Conservation (phyloP, 1,284 basidiomycete genomes). For the Ceratobasidium sp. region DNA sequence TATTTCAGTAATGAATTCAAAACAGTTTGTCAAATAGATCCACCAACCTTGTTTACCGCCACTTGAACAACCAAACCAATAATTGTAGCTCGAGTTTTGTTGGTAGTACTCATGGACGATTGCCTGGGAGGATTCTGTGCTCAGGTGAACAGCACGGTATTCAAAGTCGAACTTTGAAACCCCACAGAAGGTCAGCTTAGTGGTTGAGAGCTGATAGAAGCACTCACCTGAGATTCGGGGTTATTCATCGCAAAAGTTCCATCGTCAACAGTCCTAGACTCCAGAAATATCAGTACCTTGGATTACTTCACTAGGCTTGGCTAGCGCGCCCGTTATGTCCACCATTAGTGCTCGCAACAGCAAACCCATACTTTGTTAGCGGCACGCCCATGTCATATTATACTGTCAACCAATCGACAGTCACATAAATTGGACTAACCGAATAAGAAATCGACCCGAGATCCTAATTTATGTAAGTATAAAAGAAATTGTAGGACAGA, state of each 20-base stretch:
- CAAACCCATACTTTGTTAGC: neutral
- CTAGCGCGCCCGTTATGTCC: neutral
- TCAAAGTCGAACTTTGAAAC: neutral
- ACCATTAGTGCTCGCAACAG: neutral
- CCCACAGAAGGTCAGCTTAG: neutral
- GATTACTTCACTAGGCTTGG: neutral
- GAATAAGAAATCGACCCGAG: neutral
- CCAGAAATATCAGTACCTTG: neutral
- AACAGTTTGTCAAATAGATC: neutral
- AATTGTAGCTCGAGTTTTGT: neutral
- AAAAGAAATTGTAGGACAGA: neutral
- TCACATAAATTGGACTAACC: neutral
- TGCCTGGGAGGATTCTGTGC: neutral
- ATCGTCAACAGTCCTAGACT: neutral
- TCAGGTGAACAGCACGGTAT: neutral
- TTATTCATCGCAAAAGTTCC: neutral
- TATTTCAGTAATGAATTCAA: neutral
- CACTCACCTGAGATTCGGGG: neutral
- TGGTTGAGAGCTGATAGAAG: neutral
- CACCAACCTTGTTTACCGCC: neutral
- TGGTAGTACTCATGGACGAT: neutral
- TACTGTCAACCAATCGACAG: neutral
- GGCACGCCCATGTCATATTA: neutral
- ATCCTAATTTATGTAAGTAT: neutral
- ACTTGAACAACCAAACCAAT: slow-evolving; percentile 1